Base-by-base conservation (phyloP, 1,139 yeast genomes). In the Zhuliangozyma parablackwelliae region DNA sequence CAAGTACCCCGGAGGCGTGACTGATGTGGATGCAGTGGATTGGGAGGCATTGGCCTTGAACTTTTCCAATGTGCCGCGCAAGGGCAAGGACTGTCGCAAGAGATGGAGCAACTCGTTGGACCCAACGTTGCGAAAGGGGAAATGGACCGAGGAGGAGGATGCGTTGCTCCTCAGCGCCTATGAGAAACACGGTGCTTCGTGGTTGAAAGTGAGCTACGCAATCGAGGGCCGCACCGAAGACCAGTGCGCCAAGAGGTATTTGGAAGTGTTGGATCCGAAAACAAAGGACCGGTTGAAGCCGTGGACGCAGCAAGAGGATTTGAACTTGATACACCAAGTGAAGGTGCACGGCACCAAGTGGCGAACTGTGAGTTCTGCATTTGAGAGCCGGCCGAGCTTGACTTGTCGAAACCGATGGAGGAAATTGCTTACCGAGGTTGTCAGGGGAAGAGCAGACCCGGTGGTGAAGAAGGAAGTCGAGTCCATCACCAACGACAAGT, bases 391-490 rank as follows among this genome's bases (percentile, higher is more conserved):
- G 39, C 95, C 97, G 2, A 83, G 95, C 41, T 69, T 90, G 39
- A 88, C 96, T 0, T 89, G 97, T 54, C 69, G 97, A 44, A 90
- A 90, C 59, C 70, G 96, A 42, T 90, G 96, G 96, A 72, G 97
- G 47, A 87, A 86, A 53, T 75, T 90, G 32, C 82, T 85, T 33
- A 81, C 94, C 0, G 81, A 80, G 47, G 84, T 83, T 8, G 88
- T 81, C 1, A 62, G 86, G 46, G 83, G 82, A 5, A 71, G 68
- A 39, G 82, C 82, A 0, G 60, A 63, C 36, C 57, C 61, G 1
- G 44, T 53, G 8, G 59, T 70, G 29, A 56, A 57, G 40, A 46
- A 49, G 29, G 71, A 65, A 39, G 74, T 70, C 16, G 65, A 65
- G 31, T 49, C 51, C 31, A 59, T 63, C 2, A 65, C 65, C 10